A percentile compares a stretch with the other conserved stretches of the same genome.
Conservation (phyloP, 257 asterid genomes). For the Ophiorrhiza pumila region DNA sequence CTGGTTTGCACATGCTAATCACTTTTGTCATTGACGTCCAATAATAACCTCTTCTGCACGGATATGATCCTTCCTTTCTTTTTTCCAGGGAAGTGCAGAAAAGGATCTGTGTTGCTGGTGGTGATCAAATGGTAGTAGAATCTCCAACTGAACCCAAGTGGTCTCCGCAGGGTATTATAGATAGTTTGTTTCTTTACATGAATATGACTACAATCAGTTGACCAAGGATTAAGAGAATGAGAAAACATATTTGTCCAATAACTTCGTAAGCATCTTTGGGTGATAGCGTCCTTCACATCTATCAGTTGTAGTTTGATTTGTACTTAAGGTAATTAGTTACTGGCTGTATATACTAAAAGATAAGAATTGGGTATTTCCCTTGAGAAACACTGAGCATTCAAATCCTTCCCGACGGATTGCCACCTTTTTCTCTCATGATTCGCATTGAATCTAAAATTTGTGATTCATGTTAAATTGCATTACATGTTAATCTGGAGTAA, state of each 20-base stretch:
- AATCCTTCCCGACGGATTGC: not conserved
- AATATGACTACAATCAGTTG: not conserved
- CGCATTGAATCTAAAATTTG: not conserved
- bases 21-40: not conserved
- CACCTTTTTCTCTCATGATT: not conserved
- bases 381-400: not conserved
- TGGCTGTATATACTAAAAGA: not conserved
- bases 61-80: not conserved
- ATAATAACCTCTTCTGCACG: not conserved
- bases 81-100: slow-evolving; percentile 49
- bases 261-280: not conserved
- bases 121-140: slow-evolving; percentile 67
- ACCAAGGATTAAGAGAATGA: not conserved
- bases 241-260: not conserved
- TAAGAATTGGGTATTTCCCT: not conserved
- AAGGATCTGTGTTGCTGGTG: slow-evolving; percentile 86
- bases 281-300: not conserved
- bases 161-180: slow-evolving; percentile 78
- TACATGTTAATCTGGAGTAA: not conserved
- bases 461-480: not conserved
- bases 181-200: not conserved
- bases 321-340: not conserved
- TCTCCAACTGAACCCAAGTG: slow-evolving; percentile 96
- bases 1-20: not conserved
- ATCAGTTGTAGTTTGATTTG: not conserved